Evolutionary conservation across 192 early-diverging fungal species (phyloP).

Genomic region (Spizellomyces sp.): DNA sequence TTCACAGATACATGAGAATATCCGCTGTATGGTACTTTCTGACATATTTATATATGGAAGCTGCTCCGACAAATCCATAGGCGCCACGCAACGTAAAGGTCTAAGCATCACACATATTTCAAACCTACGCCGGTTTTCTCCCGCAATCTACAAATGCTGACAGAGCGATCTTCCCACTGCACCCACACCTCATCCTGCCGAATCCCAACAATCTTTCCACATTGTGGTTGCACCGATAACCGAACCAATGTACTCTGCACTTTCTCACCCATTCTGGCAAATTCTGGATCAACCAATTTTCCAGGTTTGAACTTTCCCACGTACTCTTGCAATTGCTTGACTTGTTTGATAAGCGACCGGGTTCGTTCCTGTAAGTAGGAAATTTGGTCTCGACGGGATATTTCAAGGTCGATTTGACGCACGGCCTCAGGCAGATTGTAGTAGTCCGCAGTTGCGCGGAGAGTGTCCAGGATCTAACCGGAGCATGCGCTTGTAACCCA

Average conservation of each 20-base stretch:
- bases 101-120: too few species aligned
- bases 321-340: background rate
- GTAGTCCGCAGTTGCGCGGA: background rate
- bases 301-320: background rate
- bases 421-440: background rate
- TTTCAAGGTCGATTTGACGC: background rate
- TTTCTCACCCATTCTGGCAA: background rate
- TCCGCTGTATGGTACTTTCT: too few species aligned
- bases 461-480: background rate
- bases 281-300: background rate
- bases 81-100: too few species aligned
- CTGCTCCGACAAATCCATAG: too few species aligned
- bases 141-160: too few species aligned
- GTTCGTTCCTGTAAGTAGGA: background rate
- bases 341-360: background rate
- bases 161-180: background rate
- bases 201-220: background rate
- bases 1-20: too few species aligned
- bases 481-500: too few species aligned
- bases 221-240: background rate
- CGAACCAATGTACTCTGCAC: background rate
- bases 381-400: background rate
- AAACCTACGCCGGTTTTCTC: too few species aligned
- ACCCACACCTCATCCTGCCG: background rate
- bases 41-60: too few species aligned